Evolutionary conservation across 1,284 basidiomycete genomes (phyloP), one percentile per base, ranked within the genome.

Genomic region (Microbotryomycetes sp.): DNA sequence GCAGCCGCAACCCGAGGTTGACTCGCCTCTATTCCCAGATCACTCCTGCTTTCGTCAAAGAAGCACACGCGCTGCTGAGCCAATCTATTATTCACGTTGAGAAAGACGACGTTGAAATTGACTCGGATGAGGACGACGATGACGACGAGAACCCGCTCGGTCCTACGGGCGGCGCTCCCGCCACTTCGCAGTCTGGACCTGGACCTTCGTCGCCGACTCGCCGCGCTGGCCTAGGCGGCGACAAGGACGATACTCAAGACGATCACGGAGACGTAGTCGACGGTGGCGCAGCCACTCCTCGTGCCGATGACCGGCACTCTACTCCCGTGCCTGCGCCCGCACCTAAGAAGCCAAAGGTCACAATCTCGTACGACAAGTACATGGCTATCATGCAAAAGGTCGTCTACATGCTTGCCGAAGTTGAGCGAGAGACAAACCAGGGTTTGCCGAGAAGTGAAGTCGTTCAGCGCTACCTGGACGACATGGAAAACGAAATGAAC

Each of bases 81-180:
- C 92, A 97, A 76, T 97, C 93, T 3, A 99, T 98, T 77, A 97
- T 98, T 71, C 96, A 98, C 73, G 94, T 99, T 66, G 96, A 98
- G 75, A 92, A 97, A 76, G 96, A 99, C 73, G 94, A 98, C 71
- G 88, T 99, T 73, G 91, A 93, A 74, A 90, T 98, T 73, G 94
- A 97, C 72, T 91, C 96, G 65, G 92, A 96, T 73, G 91, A 92
- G 57, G 79, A 83, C 2, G 81, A 82, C 59, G 84, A 64, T 28
- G 52, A 58, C 49, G 67, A 60, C 46, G 69, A 65, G 61, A 69
- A 66, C 50, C 45, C 75, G 72, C 59, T 75, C 45, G 62, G 80
- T 52, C 51, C 52, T 48, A 35, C 29, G 23, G 48, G 54, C 27
- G 52, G 56, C 18, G 51, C 59, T 24, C 18, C 62, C 54, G 15